A percentile compares a stretch with the other conserved stretches of the same genome.
Evolutionary conservation across 352 stramenopile species (phyloP).

Genomic region (Pseudoperonospora humuli): DNA sequence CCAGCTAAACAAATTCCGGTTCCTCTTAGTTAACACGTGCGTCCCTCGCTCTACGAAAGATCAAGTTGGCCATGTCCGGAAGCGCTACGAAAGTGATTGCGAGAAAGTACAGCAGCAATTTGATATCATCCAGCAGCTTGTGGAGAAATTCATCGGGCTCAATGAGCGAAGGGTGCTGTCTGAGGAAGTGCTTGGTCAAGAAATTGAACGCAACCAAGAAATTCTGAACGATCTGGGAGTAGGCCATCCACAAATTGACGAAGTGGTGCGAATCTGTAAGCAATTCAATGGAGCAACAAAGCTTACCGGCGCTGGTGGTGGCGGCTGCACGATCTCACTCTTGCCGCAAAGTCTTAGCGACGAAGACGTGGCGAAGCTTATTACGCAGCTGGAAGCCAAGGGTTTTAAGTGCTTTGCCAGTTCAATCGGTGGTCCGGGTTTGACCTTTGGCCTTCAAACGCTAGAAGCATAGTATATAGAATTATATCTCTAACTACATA

Average conservation of each 20-base stretch:
- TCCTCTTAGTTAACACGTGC: constrained; percentile 88
- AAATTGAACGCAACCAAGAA: constrained; percentile 68
- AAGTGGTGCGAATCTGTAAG: constrained; percentile 54
- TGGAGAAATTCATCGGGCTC: constrained; percentile 46
- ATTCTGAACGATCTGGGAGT: constrained; percentile 77
- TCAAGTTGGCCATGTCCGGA: constrained; percentile 72
- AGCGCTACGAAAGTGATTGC: constrained; percentile 46
- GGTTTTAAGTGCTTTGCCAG: constrained; percentile 55
- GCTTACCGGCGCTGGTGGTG: constrained; percentile 84
- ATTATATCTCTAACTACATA: constrained; percentile 28
- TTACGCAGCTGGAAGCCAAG: constrained; percentile 36
- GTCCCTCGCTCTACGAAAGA: constrained; percentile 84
- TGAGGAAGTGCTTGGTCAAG: constrained; percentile 31
- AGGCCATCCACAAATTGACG: constrained; percentile 75
- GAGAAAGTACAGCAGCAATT: constrained; percentile 48
- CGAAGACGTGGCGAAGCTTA: constrained; percentile 30
- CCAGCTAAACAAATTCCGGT: constrained; percentile 63
- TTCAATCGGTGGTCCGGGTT: constrained; percentile 44
- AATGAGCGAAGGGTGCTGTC: constrained; percentile 31
- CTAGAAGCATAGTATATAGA: constrained; percentile 5
- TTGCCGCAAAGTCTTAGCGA: constrained; percentile 42
- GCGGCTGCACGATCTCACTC: constrained; percentile 85
- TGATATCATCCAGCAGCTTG: constrained; percentile 71
- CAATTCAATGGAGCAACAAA: constrained; percentile 70
- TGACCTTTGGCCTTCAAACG: constrained; percentile 10